Evolutionary conservation across 1,139 yeast species (phyloP), one percentile per base, ranked within the genome.

Genomic region (Magnusiomyces tetraspermus): DNA sequence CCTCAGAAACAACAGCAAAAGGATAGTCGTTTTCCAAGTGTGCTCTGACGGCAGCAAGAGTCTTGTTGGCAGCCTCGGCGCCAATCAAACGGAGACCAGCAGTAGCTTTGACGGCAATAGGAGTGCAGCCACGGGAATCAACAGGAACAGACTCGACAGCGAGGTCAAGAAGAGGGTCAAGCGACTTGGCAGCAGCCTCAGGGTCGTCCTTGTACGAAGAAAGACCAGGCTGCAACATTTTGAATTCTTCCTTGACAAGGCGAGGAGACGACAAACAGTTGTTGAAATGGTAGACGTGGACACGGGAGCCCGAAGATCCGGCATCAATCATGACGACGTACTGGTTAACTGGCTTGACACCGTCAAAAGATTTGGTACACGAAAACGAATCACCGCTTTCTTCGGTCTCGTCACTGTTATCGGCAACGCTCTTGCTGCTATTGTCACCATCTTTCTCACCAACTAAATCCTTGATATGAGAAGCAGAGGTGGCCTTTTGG

Each of bases 251-350:
- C 46, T 76, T 72, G 55, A 85, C 70, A 59, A 89, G 76, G 54
- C 71, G 73, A 46, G 96, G 96, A 50, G 92, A 90, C 49, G 84
- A 76, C 48, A 72, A 74, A 64, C 95, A 84, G 37, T 85, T 78
- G 68, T 86, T 83, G 69, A 89, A 89, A 61, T 84, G 82, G 68
- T 88, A 89, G 37, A 89, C 81, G 67, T 89, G 96, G 38, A 89
- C 83, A 69, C 97, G 78, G n/a, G 96, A 87, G 23, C 97, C 97
- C 8, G 95, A 83, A 5, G 96, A 87, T 17, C 97, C 97, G 5
- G 97, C 97, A 71, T 89, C 97, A 51, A 89, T 76, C 95, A 89
- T 86, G 40, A 88, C 76, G 45, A 88, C 96, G 59, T 76, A 83
- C 64, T 81, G 75, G 36, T 64, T 66, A 37, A 69, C 63, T 15